A percentile compares a stretch with the other conserved stretches of the same genome.
Conservation (phyloP, 2,329 filamentous ascomycete genomes). For the Pyrenophora graminea region DNA sequence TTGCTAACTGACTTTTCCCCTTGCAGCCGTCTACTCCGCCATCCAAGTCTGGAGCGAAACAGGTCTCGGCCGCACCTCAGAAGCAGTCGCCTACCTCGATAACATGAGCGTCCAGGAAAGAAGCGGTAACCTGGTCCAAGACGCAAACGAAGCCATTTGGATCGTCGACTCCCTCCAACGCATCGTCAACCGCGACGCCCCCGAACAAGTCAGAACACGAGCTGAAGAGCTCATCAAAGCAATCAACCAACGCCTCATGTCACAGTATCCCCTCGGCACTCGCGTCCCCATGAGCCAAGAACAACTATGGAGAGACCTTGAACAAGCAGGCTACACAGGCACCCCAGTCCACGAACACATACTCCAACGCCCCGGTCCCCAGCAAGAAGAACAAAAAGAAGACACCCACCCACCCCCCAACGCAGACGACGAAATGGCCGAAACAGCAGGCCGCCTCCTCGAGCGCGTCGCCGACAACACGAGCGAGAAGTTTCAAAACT, state of each 20-base stretch:
- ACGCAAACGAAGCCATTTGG: constrained; percentile 41
- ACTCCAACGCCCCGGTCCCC: constrained; percentile 34
- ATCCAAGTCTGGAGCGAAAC: constrained; percentile 42
- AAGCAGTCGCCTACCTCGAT: constrained; percentile 32
- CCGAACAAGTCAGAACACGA: constrained; percentile 30
- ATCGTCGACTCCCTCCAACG: constrained; percentile 39
- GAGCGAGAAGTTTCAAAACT: constrained; percentile 76
- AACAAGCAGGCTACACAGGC: constrained; percentile 37
- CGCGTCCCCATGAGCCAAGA: constrained; percentile 28
- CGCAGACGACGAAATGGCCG: constrained; percentile 70
- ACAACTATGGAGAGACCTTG: constrained; percentile 36
- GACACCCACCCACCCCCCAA: not conserved
- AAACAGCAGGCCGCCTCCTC: constrained; percentile 72
- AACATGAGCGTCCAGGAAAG: constrained; percentile 33
- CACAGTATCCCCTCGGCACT: constrained; percentile 37
- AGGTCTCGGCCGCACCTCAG: constrained; percentile 31
- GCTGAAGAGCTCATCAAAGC: constrained; percentile 34
- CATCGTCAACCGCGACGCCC: constrained; percentile 31
- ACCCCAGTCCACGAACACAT: constrained; percentile 21
- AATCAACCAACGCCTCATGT: constrained; percentile 45
- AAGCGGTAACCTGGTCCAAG: constrained; percentile 30
- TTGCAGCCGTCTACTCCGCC: constrained; percentile 37
- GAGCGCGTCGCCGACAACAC: constrained; percentile 70
- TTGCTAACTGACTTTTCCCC: not conserved
- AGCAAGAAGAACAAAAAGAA: constrained; percentile 32